Conservation (phyloP, 768 basidiomycete species). For the Mycena latifolia region DNA sequence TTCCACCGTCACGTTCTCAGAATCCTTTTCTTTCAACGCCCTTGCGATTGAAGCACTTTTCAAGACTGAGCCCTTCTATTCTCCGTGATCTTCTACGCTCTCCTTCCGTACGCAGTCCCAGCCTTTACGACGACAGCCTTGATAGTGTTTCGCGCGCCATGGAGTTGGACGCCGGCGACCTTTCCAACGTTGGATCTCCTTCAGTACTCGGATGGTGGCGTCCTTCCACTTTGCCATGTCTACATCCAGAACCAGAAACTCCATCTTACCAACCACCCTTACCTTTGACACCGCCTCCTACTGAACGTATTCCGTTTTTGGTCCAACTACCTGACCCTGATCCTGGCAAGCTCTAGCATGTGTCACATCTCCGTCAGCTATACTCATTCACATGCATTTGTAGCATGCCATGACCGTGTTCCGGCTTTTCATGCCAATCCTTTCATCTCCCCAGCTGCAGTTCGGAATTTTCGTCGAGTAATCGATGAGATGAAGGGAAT, state of each 20-base stretch:
- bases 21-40: constrained; percentile 42
- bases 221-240: constrained; percentile 1
- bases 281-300: constrained; percentile 39
- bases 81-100: constrained; percentile 38
- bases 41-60: constrained; percentile 39
- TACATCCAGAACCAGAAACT: background rate
- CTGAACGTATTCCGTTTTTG: constrained; percentile 31
- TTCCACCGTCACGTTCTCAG: constrained; percentile 19
- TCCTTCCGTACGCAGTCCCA: constrained; percentile 37
- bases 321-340: constrained; percentile 19
- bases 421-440: constrained; percentile 6
- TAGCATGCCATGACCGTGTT: background rate
- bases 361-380: background rate
- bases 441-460: constrained; percentile 29
- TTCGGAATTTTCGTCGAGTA: constrained; percentile 36
- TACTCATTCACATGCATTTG: constrained; percentile 1
- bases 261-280: constrained; percentile 21
- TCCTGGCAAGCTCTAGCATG: constrained; percentile 13
- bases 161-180: background rate
- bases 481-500: constrained; percentile 38
- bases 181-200: background rate
- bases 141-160: constrained; percentile 11
- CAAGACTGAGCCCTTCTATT: constrained; percentile 38
- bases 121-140: constrained; percentile 29
- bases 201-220: background rate